These are phyloP conservation scores for Daedaleopsis nitida DNA, from an alignment of 768 basidiomycete genomes.

Conservation along the genomic window DNA sequence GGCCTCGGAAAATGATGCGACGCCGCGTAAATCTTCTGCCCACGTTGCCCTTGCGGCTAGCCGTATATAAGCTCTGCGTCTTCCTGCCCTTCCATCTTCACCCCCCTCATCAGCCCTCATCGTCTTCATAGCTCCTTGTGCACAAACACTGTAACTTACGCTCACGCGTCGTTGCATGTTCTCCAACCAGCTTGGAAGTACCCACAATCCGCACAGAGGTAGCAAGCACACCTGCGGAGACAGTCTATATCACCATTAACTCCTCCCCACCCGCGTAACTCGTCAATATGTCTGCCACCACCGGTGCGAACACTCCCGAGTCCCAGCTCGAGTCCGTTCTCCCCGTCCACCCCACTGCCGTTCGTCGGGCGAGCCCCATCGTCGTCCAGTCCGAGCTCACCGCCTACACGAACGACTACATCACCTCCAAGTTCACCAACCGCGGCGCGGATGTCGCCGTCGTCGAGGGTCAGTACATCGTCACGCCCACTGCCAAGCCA, in stretches of 20 bases:
- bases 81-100: neutral
- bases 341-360: conserved; percentile 84
- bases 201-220: conserved; percentile 89
- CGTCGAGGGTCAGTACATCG: conserved; percentile 71
- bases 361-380: conserved; percentile 73
- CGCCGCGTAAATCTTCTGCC: neutral
- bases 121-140: neutral
- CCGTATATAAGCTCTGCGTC: neutral
- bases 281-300: conserved; percentile 34
- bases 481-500: conserved; percentile 77
- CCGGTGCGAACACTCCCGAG: conserved; percentile 74
- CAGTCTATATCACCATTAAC: conserved; percentile 54
- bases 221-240: conserved; percentile 78
- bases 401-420: conserved; percentile 76
- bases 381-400: conserved; percentile 83
- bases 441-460: conserved; percentile 74
- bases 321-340: conserved; percentile 69
- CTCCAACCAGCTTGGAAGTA: conserved; percentile 90
- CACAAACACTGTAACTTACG: neutral
- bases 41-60: neutral
- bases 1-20: neutral
- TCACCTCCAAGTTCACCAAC: conserved; percentile 81
- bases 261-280: conserved; percentile 16
- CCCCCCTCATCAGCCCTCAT: neutral
- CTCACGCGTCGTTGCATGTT: conserved; percentile 67